phyloP scores from a whole-genome alignment of 495 filamentous ascomycete genomes.

The Penicillium coprophilum region DNA sequence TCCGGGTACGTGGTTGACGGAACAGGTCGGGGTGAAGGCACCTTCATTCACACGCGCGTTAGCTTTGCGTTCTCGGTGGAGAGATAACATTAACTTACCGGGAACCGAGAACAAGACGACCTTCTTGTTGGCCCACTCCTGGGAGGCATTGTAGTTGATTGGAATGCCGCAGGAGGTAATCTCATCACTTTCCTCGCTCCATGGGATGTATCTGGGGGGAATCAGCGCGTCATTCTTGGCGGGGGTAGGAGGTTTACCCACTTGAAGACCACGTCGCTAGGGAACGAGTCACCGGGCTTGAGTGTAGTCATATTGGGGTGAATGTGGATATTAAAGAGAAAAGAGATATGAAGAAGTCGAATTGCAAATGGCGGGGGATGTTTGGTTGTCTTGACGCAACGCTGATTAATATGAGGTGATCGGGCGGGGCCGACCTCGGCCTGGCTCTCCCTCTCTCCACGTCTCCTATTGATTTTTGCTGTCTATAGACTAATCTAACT shows the following conservation, averaged over 20 bases:
- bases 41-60: conserved; percentile 39
- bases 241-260: conserved; percentile 33
- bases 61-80: neutral
- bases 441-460: neutral
- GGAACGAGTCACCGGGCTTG: conserved; percentile 79
- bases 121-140: conserved; percentile 85
- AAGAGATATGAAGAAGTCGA: conserved; percentile 14
- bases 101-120: conserved; percentile 87
- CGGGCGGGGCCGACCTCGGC: conserved; percentile 11
- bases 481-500: neutral
- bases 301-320: conserved; percentile 55
- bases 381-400: neutral
- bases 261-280: conserved; percentile 71
- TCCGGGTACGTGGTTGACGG: conserved; percentile 76
- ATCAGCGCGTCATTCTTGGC: conserved; percentile 15
- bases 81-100: conserved; percentile 42
- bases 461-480: neutral
- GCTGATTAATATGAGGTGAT: conserved; percentile 14
- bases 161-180: conserved; percentile 75
- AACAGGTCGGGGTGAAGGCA: conserved; percentile 93
- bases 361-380: conserved; percentile 3
- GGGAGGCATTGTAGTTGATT: conserved; percentile 74
- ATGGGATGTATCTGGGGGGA: conserved; percentile 62
- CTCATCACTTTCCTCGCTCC: conserved; percentile 60
- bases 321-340: conserved; percentile 23